These are phyloP conservation scores for Sclerotinia borealis DNA, from an alignment of 2,329 filamentous ascomycete species.

Conservation along the genomic window DNA sequence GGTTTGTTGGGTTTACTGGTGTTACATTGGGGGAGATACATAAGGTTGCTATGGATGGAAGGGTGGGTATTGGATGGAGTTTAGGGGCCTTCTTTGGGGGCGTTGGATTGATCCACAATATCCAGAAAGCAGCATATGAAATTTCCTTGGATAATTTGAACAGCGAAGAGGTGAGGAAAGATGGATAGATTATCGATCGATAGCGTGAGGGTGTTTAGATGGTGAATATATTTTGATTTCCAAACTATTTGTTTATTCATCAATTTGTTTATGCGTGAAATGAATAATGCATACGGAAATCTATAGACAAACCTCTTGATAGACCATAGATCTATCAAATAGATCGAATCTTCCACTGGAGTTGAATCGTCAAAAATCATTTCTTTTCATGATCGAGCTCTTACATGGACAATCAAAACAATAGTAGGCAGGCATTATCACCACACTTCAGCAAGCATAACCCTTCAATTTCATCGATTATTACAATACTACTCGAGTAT, in stretches of 20 bases:
- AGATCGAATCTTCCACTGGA: too few relatives aligned
- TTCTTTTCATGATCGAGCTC: too few relatives aligned
- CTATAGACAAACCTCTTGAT: too few relatives aligned
- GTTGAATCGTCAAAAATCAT: too few relatives aligned
- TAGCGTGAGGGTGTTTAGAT: neutral
- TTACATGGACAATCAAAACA: too few relatives aligned
- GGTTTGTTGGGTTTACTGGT: neutral
- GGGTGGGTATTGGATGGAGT: neutral
- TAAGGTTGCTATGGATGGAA: neutral
- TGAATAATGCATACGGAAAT: neutral
- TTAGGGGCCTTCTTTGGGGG: neutral
- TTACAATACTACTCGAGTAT: too few relatives aligned
- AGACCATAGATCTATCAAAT: too few relatives aligned
- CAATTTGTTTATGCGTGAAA: neutral
- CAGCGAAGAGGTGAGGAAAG: neutral
- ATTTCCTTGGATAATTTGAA: neutral
- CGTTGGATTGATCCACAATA: neutral
- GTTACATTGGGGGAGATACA: neutral
- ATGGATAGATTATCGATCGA: neutral
- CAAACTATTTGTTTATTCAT: neutral
- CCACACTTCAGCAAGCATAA: too few relatives aligned
- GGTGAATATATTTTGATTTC: neutral
- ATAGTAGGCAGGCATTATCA: too few relatives aligned
- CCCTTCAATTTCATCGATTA: too few relatives aligned
- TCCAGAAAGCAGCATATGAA: neutral